phyloP scores from a whole-genome alignment of 2,329 filamentous ascomycete species.

The Colletotrichum coccodes region DNA sequence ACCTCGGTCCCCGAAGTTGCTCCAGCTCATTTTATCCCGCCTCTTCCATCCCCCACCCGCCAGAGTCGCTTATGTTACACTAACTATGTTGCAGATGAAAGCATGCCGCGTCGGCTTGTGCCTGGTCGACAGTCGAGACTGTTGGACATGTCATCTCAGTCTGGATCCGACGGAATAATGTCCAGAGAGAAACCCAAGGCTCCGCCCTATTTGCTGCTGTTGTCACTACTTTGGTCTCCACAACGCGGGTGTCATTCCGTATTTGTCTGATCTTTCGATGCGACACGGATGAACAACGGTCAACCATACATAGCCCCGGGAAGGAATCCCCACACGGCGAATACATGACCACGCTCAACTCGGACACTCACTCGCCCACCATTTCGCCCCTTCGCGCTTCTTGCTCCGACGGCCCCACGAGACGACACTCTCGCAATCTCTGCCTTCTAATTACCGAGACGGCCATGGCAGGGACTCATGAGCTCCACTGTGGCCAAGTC shows the following conservation, averaged over 20 bases:
- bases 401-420: not conserved
- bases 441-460: conserved; percentile 29
- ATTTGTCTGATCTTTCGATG: conserved; percentile 27
- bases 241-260: conserved; percentile 28
- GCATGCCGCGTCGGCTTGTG: conserved; percentile 10
- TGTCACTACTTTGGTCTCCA: conserved; percentile 2
- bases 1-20: conserved; percentile 20
- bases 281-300: conserved; percentile 13
- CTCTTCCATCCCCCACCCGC: conserved; percentile 2
- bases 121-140: not conserved
- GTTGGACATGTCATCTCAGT: not conserved
- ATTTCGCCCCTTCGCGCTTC: not conserved
- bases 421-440: conserved; percentile 19
- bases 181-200: not conserved
- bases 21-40: conserved; percentile 10
- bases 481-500: conserved; percentile 21
- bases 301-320: conserved; percentile 21
- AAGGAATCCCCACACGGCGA: conserved; percentile 15
- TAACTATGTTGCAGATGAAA: conserved; percentile 19
- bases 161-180: conserved; percentile 5
- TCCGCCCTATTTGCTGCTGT: conserved; percentile 4
- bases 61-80: conserved; percentile 2
- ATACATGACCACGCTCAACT: not conserved
- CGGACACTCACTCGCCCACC: not conserved
- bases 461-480: conserved; percentile 6